Conservation (phyloP, 176 grass and related monocot genomes). For the Tuctoria greenei region DNA sequence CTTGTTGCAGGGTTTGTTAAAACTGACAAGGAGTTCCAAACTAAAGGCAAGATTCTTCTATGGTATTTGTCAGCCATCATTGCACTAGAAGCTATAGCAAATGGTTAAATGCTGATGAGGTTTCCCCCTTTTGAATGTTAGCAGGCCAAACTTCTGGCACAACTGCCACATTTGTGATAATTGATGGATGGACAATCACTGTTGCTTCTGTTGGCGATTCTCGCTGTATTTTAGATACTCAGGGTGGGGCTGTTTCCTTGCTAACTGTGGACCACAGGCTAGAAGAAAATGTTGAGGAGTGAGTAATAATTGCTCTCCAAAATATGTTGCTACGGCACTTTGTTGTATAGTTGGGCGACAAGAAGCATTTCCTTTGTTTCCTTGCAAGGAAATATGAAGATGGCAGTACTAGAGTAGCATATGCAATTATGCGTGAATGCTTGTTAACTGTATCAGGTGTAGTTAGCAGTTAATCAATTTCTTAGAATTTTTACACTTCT, state of each 20-base stretch:
- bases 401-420: not conserved
- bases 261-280: conserved; percentile 92
- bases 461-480: not conserved
- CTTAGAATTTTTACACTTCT: not conserved
- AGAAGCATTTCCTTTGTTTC: not conserved
- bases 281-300: conserved; percentile 99
- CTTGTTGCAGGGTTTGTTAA: conserved; percentile 90
- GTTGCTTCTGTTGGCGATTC: conserved; percentile 96
- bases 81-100: not conserved
- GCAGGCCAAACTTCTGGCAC: conserved; percentile 92
- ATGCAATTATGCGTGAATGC: not conserved
- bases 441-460: not conserved
- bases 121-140: conserved; percentile 12
- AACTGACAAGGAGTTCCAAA: conserved; percentile 92
- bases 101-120: conserved; percentile 1
- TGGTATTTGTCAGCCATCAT: not conserved
- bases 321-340: not conserved
- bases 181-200: conserved; percentile 93
- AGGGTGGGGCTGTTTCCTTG: conserved; percentile 70
- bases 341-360: not conserved
- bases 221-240: conserved; percentile 89
- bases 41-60: conserved; percentile 53
- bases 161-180: conserved; percentile 92
- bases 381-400: conserved; percentile 1
- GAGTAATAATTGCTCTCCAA: conserved; percentile 35